phyloP scores from a whole-genome alignment of 2,329 filamentous ascomycete species.

The Ophiostoma pallidulum region DNA sequence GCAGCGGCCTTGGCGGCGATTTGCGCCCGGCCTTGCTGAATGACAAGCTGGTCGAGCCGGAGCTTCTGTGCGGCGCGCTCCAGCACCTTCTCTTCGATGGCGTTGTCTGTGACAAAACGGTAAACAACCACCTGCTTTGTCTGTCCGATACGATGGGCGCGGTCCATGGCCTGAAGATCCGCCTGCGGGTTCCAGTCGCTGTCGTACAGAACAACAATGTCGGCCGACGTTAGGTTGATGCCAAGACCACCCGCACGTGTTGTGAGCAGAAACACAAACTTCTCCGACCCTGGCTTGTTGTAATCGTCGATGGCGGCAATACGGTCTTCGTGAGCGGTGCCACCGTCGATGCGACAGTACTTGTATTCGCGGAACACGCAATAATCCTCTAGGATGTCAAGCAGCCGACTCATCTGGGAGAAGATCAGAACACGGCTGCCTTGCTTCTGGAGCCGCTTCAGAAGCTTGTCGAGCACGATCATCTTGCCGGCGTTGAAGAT shows the following conservation, averaged over 20 bases:
- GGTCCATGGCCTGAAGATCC: slow-evolving; percentile 97
- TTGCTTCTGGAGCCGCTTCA: slow-evolving; percentile 72
- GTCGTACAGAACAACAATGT: slow-evolving; percentile 94
- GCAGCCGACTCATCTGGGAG: slow-evolving; percentile 95
- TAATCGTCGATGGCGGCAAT: slow-evolving; percentile 98
- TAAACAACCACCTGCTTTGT: slow-evolving; percentile 97
- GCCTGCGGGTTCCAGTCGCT: slow-evolving; percentile 99
- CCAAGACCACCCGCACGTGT: slow-evolving; percentile 92
- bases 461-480: slow-evolving; percentile 87
- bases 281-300: slow-evolving; percentile 91
- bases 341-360: slow-evolving; percentile 95
- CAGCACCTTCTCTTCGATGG: slow-evolving; percentile 96
- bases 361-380: slow-evolving; percentile 92
- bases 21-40: slow-evolving; percentile 92
- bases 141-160: slow-evolving; percentile 95
- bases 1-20: slow-evolving; percentile 82
- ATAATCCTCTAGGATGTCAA: slow-evolving; percentile 97
- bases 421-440: slow-evolving; percentile 97
- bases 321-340: slow-evolving; percentile 93
- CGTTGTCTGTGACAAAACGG: slow-evolving; percentile 93
- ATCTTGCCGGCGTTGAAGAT: slow-evolving; percentile 94
- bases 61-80: slow-evolving; percentile 95
- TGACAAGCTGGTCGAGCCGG: slow-evolving; percentile 91
- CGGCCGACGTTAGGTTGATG: slow-evolving; percentile 90
- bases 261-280: slow-evolving; percentile 91